These are phyloP conservation scores for Diplogelasinospora grovesii DNA, from an alignment of 495 filamentous ascomycete genomes.

Conservation along the genomic window DNA sequence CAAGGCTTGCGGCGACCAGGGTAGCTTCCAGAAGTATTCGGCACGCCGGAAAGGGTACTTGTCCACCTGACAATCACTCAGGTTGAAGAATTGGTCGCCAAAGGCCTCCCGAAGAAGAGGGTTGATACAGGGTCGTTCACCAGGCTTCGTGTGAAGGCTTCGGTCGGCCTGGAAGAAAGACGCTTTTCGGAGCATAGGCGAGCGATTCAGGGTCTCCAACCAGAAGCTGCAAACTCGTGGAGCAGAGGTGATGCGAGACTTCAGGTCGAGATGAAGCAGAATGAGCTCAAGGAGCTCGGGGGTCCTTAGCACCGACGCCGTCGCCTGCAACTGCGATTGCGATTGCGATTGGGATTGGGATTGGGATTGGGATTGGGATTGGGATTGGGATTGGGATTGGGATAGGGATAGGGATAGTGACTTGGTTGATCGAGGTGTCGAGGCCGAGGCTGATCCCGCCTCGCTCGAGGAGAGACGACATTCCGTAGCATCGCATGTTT, in stretches of 20 bases:
- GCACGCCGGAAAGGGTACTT: conserved; percentile 1
- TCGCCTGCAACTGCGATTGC: not conserved
- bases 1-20: not conserved
- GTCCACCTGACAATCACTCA: not conserved
- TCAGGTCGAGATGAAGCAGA: conserved; percentile 1
- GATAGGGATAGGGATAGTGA: not conserved
- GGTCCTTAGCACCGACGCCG: not conserved
- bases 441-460: not conserved
- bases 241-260: conserved; percentile 2
- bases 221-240: conserved; percentile 1
- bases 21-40: conserved; percentile 2
- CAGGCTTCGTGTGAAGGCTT: not conserved
- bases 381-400: not conserved
- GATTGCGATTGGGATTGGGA: not conserved
- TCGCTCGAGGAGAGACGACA: conserved; percentile 1
- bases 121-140: not conserved
- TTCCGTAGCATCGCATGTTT: not conserved
- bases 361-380: not conserved
- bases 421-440: not conserved
- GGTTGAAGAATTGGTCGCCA: not conserved
- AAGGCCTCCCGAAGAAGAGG: conserved; percentile 1
- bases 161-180: conserved; percentile 1
- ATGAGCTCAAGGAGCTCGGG: conserved; percentile 1
- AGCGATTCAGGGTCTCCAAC: not conserved
- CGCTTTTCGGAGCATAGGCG: conserved; percentile 1